A percentile compares a stretch with the other conserved stretches of the same genome.
These are phyloP conservation scores for Colletotrichum camelliae DNA, from an alignment of 2,329 filamentous ascomycete species.

Conservation along the genomic window DNA sequence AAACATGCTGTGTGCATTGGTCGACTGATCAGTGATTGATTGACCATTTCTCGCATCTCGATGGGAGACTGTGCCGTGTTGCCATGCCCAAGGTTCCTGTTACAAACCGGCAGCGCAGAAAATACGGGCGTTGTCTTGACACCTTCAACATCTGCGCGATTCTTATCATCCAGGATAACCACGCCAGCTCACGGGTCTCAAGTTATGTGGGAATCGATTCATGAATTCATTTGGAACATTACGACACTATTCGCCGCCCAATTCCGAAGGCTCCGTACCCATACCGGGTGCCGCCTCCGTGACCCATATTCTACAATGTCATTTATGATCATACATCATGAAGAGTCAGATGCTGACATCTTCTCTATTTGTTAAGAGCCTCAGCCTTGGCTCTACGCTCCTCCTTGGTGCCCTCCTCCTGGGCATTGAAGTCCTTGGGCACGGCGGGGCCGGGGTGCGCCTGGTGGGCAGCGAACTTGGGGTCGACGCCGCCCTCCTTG, in stretches of 20 bases:
- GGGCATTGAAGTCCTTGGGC: conserved; percentile 55
- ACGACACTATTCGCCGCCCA: conserved; percentile 1
- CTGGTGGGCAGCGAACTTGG: conserved; percentile 56
- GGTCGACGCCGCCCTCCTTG: conserved; percentile 43
- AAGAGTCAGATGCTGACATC: not conserved
- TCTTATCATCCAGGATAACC: not conserved
- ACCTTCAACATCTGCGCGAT: not conserved
- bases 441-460: conserved; percentile 65
- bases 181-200: not conserved
- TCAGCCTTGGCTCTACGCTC: conserved; percentile 70
- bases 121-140: not conserved
- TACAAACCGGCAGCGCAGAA: not conserved
- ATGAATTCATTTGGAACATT: conserved; percentile 2
- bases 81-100: not conserved
- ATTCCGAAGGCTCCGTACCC: not conserved
- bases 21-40: not conserved
- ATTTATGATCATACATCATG: conserved; percentile 9
- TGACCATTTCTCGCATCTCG: not conserved
- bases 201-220: not conserved
- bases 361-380: conserved; percentile 65
- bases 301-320: not conserved
- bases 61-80: not conserved
- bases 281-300: not conserved
- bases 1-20: not conserved
- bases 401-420: conserved; percentile 69